Base-by-base conservation (phyloP, 441 rosid species). In the Isatis lusitanica region DNA sequence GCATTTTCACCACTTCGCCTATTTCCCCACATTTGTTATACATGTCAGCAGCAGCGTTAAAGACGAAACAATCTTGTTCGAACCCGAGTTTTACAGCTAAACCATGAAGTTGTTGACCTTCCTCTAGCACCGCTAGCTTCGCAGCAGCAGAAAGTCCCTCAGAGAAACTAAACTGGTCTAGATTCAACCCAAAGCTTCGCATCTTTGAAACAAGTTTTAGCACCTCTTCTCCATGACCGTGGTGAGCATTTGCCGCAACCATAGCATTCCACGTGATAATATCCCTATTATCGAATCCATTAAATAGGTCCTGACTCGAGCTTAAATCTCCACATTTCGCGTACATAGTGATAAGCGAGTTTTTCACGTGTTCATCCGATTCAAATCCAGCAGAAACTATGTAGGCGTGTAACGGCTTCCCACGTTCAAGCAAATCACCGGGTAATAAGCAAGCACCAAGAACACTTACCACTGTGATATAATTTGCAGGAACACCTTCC, bases 1-100 rank as follows among this genome's bases (percentile, higher is more conserved):
- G 85, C 50, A 86, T 82, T 77, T 79, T 86, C n/a, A 85, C 56
- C 47, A 85, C 88, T 57, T 85, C 88, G 4, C 78, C 82, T 70
- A 91, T 68, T 81, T 88, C 92, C n/a, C 95, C 98, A 15, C 98
- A 91, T 79, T 91, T 94, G 70, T 82, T 93, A 74, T 94, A 91
- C 96, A 91, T 91, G 81, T 94, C 96, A 82, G 88, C 89, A 42
- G 88, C 79, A 55, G 97, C 84, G 73, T 88, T 94, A 63, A 40
- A 63, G 66, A 91, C 85, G 68, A 84, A 87, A 64, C 77, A 80
- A 72, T 90, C 90, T 2, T 69, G 74, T 63, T 84, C 88, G 51
- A 84, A 81, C 44, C 96, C 96, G 13, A 84, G 84, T 78, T 93
- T 93, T 50, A 83, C 53, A 30, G 88, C 88, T 71, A 88, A 70